Conservation (phyloP, 495 filamentous ascomycete genomes). For the Amorphotheca resinae region DNA sequence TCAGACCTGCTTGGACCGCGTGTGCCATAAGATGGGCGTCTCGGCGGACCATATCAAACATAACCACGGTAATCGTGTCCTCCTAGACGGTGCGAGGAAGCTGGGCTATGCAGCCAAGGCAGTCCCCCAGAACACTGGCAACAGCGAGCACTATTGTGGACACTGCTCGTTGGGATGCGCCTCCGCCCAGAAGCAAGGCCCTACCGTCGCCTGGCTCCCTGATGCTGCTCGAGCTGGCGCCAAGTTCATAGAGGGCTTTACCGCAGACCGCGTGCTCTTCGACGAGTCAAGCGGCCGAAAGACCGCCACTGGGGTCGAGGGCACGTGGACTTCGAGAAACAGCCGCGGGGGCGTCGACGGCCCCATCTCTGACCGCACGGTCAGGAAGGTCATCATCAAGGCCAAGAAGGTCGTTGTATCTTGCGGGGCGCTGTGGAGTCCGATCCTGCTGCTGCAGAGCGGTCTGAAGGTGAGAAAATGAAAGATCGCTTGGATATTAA, state of each 20-base stretch:
- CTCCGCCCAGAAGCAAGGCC: slow-evolving; percentile 60
- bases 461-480: slow-evolving; percentile 40
- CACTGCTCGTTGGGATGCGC: slow-evolving; percentile 71
- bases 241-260: slow-evolving; percentile 66
- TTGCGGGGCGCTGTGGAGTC: slow-evolving; percentile 59
- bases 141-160: slow-evolving; percentile 59
- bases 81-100: slow-evolving; percentile 64
- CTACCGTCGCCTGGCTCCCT: slow-evolving; percentile 61
- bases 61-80: slow-evolving; percentile 51
- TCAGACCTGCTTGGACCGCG: slow-evolving; percentile 61
- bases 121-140: slow-evolving; percentile 71
- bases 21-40: slow-evolving; percentile 64
- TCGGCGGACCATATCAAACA: slow-evolving; percentile 52
- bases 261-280: slow-evolving; percentile 55
- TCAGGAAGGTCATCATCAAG: slow-evolving; percentile 54
- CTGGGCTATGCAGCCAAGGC: slow-evolving; percentile 58
- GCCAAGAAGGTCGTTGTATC: slow-evolving; percentile 77
- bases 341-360: slow-evolving; percentile 42
- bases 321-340: slow-evolving; percentile 63
- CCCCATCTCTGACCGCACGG: slow-evolving; percentile 28
- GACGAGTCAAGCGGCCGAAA: slow-evolving; percentile 39
- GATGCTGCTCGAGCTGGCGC: slow-evolving; percentile 67
- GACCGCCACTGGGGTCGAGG: slow-evolving; percentile 53
- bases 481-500: no score
- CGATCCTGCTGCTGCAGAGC: slow-evolving; percentile 61